phyloP scores from a whole-genome alignment of 2,329 filamentous ascomycete genomes.

The Teratosphaeriaceae sp. region DNA sequence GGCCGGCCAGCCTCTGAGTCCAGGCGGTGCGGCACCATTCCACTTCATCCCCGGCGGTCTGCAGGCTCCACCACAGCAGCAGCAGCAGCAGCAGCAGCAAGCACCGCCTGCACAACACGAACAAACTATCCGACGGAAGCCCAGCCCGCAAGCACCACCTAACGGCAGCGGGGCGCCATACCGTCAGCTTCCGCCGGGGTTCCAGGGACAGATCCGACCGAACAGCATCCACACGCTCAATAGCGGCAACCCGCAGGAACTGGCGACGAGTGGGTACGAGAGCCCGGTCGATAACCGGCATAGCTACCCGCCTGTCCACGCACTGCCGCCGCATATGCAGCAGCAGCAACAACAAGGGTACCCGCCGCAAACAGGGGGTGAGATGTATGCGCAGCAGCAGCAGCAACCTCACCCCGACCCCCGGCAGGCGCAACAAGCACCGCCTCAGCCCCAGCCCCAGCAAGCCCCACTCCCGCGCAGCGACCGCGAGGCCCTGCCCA shows the following conservation, averaged over 20 bases:
- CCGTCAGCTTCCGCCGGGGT: conserved; percentile 22
- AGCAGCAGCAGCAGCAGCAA: conserved; percentile 6
- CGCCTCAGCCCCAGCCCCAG: conserved; percentile 3
- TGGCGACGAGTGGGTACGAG: conserved; percentile 41
- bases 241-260: conserved; percentile 39
- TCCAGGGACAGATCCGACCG: conserved; percentile 32
- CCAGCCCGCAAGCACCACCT: conserved; percentile 20
- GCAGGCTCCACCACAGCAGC: conserved; percentile 15
- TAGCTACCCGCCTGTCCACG: conserved; percentile 17
- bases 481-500: conserved; percentile 17
- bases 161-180: conserved; percentile 25
- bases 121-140: conserved; percentile 21
- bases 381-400: too few relatives aligned
- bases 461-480: neutral
- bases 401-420: neutral
- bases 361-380: too few relatives aligned
- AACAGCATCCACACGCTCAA: conserved; percentile 33
- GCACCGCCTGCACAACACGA: conserved; percentile 1
- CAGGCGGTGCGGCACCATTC: conserved; percentile 26
- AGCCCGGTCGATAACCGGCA: conserved; percentile 36
- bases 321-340: conserved; percentile 9
- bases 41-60: conserved; percentile 31
- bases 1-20: conserved; percentile 9
- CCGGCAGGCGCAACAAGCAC: conserved; percentile 1
- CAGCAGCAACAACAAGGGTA: too few relatives aligned